These are phyloP conservation scores for Triangularia verruculosa DNA, from an alignment of 2,329 filamentous ascomycete species.

Conservation along the genomic window DNA sequence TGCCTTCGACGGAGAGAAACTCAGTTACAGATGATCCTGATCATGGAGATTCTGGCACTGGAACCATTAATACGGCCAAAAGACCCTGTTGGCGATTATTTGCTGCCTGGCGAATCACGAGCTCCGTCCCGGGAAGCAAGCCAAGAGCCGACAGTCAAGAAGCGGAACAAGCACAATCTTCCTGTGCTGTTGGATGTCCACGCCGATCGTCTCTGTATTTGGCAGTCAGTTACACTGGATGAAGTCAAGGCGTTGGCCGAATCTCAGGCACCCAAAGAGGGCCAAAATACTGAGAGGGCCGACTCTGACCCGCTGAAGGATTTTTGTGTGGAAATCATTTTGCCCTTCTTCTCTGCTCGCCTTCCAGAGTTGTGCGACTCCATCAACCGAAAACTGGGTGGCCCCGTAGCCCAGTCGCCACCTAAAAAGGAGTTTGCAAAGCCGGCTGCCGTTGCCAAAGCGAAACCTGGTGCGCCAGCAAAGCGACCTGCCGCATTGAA, in stretches of 20 bases:
- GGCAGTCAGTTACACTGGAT: constrained; percentile 71
- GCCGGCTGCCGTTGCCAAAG: constrained; percentile 40
- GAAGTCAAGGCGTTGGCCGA: constrained; percentile 51
- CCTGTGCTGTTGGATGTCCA: constrained; percentile 67
- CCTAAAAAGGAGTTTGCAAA: constrained; percentile 48
- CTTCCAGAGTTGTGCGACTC: constrained; percentile 68
- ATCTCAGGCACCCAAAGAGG: constrained; percentile 40
- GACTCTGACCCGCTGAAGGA: constrained; percentile 64
- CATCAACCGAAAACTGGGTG: constrained; percentile 74
- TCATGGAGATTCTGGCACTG: constrained; percentile 72
- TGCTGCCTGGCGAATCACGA: constrained; percentile 45
- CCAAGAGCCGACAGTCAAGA: constrained; percentile 44
- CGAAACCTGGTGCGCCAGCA: constrained; percentile 51
- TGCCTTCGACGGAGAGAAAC: constrained; percentile 72
- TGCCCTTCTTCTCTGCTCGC: constrained; percentile 77
- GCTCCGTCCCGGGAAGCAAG: constrained; percentile 33
- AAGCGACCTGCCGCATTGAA: constrained; percentile 46
- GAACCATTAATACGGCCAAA: constrained; percentile 49
- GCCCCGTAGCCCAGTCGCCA: constrained; percentile 59
- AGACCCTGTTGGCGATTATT: constrained; percentile 42
- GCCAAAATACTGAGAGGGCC: constrained; percentile 39
- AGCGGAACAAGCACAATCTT: constrained; percentile 61
- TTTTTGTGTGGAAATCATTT: constrained; percentile 77
- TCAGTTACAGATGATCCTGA: constrained; percentile 74
- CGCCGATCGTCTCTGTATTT: constrained; percentile 76